These are phyloP conservation scores for Misopates orontium DNA, from an alignment of 257 asterid species.

Conservation along the genomic window DNA sequence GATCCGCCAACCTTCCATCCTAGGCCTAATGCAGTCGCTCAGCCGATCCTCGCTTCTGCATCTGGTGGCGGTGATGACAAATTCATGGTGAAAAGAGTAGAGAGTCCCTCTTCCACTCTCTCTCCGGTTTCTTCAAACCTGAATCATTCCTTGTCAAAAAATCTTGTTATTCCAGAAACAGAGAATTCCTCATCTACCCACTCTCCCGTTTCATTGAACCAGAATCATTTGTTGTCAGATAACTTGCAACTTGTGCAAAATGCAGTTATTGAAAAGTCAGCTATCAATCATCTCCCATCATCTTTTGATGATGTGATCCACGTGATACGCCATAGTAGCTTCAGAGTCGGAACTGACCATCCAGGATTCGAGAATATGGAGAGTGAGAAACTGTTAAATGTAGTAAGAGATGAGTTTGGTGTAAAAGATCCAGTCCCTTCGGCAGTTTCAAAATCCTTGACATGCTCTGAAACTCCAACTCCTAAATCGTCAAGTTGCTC, in stretches of 20 bases:
- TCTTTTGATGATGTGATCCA: constrained; percentile 65
- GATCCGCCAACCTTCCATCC: constrained; percentile 32
- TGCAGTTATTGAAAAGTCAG: constrained; percentile 41
- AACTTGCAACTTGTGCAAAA: constrained; percentile 43
- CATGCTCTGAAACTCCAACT: constrained; percentile 29
- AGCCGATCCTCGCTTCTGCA: constrained; percentile 33
- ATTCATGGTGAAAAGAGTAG: constrained; percentile 48
- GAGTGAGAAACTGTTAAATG: constrained; percentile 51
- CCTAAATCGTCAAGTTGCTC: constrained; percentile 25
- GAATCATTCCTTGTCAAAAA: constrained; percentile 40
- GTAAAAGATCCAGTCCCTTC: constrained; percentile 38
- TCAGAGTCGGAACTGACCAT: constrained; percentile 56
- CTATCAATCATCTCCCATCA: constrained; percentile 42
- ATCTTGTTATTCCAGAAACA: constrained; percentile 29
- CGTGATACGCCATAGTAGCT: constrained; percentile 66
- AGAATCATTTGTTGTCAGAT: constrained; percentile 41
- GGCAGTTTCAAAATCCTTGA: constrained; percentile 37
- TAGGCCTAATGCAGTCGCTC: constrained; percentile 25
- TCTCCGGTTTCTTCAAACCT: constrained; percentile 43
- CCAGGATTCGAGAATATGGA: constrained; percentile 44
- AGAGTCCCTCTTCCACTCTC: constrained; percentile 34
- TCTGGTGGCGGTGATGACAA: constrained; percentile 47
- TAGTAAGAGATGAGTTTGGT: constrained; percentile 50
- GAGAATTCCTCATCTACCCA: constrained; percentile 37
- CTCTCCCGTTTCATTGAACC: constrained; percentile 43